Base-by-base conservation (phyloP, 768 basidiomycete species). In the Boletus subparvulus region DNA sequence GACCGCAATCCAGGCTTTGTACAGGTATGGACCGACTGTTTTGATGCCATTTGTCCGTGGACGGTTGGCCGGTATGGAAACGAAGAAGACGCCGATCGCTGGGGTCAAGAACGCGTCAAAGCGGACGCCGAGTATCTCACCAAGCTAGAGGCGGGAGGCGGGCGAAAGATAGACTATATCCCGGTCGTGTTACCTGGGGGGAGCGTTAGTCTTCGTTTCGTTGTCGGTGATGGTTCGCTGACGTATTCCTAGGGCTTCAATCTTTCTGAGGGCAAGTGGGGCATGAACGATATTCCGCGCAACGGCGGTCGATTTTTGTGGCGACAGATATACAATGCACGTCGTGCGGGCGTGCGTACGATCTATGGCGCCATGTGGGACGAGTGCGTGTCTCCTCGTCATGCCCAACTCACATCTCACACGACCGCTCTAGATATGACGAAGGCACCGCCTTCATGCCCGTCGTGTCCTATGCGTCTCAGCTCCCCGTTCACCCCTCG, bases 331-430 rank as follows among this genome's bases (percentile, higher is more conserved):
- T 83, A 79, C 74, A 86, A 92, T 64, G 86, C 84, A 13, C 80
- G 79, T 28, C 75, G 78, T 44, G 79, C 80, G 30, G 84, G 87
- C 30, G 84, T 81, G 8, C 80, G 83, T 19, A 85, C 74, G 8
- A 80, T 92, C 51, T 92, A 92, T 59, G 86, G 87, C 24, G 89
- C 90, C 8, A 92, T 92, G 90, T 92, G 91, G 89, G 91, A 93
- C 64, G 91, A 92, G 86, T 79, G 56, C 58, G 76, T 72, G 6
- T 19, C n/a, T 42, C 17, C 17, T 47, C 13, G 7, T 48, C 19
- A 16, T 21, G n/a, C 28, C n/a, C 11, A 0, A 9, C 8, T 2
- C n/a, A 36, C 28, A 6, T 47, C 60, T 58, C 42, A 47, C 47
- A 16, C 40, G 35, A 54, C 32, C 56, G 37, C 51, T 40, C 42